Evolutionary conservation across 108 stramenopile genomes (phyloP), one percentile per base, ranked within the genome.

Genomic region (Poteriospumella lacustris): DNA sequence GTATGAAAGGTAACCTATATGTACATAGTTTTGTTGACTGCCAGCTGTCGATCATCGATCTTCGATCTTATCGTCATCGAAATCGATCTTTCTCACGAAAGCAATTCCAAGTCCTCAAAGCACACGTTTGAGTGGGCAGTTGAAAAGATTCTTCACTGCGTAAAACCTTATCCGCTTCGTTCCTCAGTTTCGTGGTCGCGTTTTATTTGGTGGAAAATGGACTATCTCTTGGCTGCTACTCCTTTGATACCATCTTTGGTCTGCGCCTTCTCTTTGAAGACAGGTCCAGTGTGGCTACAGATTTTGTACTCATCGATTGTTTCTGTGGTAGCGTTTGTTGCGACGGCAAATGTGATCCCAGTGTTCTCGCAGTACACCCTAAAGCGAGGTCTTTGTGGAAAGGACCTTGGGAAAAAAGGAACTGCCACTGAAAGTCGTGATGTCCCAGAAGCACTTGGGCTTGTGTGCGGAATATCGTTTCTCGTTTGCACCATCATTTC

Each of bases 381-480:
- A 73, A n/a, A 36, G 78, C 77, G 83, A 34, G 81, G 80, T 29
- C 68, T 84, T 15, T 76, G 78, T 15, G 85, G 85, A 9, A 84
- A 80, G 78, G 85, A 85, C 41, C 60, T 85, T 39, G 83, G 85
- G 72, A 85, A 85, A 42, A 85, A 85, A 79, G 85, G 85, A n/a
- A 85, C 83, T 0, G 38, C 68, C 5, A 39, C 38, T 43, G 83
- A 80, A 12, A 78, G 81, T 2, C 60, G 59, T 42, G 38, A 41
- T 15, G 78, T 85, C 36, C 96, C 97, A 0, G 97, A 98, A 87
- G 92, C 94, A 59, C 82, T 96, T 28, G 97, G 97, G 38, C 91
- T 98, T 56, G 93, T 92, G 39, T 85, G 94, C 1, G 95, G 95
- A 19, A 90, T 93, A 0, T 84, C 92, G 41, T 98, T 93, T 78